Evolutionary conservation across 371 early-diverging fungal genomes (phyloP), one percentile per base, ranked within the genome.

Genomic region (Rhizopus delemar): DNA sequence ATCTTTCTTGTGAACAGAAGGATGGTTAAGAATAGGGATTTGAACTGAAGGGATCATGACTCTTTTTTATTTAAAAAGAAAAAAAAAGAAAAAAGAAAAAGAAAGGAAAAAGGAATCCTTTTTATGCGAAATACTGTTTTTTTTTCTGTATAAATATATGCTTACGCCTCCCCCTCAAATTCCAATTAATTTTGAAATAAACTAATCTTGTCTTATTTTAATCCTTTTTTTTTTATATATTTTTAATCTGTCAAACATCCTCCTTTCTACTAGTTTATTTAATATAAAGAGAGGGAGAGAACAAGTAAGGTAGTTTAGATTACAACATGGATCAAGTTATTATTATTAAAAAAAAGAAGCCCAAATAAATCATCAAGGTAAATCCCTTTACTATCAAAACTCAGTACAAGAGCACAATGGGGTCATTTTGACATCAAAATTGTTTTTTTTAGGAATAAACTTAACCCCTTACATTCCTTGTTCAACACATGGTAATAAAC

Each of bases 181-280:
- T 73, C 74, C 73, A 73, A 59, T 57, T 57, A 53, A 76, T 71
- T 75, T 70, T 56, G 73, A 75, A 68, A 66, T 63, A 53, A 57
- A 75, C 75, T 59, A 48, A 48, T n/a, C 43, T 43, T 36, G 36
- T 36, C 36, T 8, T 8, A 36, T 36, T 36, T 36, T 36, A 36
- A 36, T 6, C 11, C 11, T 6, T 36, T 36, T 11, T 36, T 8
- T 8, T 36, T 8, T 6, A 1, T 36, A 1, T 8, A 36, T 36
- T 22, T 22, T 22, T 22, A 22, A 22, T 22, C 22, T 22, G 22
- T 22, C 22, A 22, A 22, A 22, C 22, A 22, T 22, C 22, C 22
- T 22, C 22, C 22, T 22, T 22, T 22, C 22, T 22, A 22, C 22
- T 22, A 22, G 22, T 22, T 22, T 22, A 22, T 22, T 22, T 22